Evolutionary conservation across 495 filamentous ascomycete species (phyloP), one percentile per base, ranked within the genome.

Genomic region (Hyaloscypha variabilis): DNA sequence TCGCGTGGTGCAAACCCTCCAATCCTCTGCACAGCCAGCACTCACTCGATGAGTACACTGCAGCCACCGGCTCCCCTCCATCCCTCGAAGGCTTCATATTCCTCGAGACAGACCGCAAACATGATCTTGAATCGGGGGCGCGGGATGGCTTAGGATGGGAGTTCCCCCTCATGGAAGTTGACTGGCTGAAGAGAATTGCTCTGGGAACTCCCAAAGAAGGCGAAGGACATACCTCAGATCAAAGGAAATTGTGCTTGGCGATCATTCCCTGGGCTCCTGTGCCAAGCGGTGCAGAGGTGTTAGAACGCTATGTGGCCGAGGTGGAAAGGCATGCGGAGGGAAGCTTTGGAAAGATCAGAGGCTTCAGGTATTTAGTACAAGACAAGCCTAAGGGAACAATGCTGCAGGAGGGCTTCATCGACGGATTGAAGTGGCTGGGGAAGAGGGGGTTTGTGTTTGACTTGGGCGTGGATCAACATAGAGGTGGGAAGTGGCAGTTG

Each of bases 191-290:
- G 39, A 81, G 87, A n/a, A 86, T 93, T 62, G 83, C 83, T 1
- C 80, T 82, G 23, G 87, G 88, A 17, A 72, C 74, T 34, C 87
- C 88, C 0, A 67, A 77, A 10, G 58, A 75, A 0, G 86, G 83
- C 13, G 90, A 92, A 69, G 90, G 89, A 2, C 87, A 90, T 69
- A 55, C 62, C 0, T 52, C 73, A 6, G 74, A 72, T 0, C 83
- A 93, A 28, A 75, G 73, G 13, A 69, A 77, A 24, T 73, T 87
- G 3, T 87, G 90, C 64, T 73, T 88, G 19, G 93, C 82, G 0
- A 83, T 92, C 67, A 81, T 96, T 3, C 88, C 91, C 0, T 96
- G 91, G 90, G 92, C 90, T n/a, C 93, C 92, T 0, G 62, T 96
- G 17, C 81, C 85, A 2, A 81, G 80, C 10, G 91, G 91, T 0